Base-by-base conservation (phyloP, 2,329 filamentous ascomycete genomes). In the Botrytis deweyae region DNA sequence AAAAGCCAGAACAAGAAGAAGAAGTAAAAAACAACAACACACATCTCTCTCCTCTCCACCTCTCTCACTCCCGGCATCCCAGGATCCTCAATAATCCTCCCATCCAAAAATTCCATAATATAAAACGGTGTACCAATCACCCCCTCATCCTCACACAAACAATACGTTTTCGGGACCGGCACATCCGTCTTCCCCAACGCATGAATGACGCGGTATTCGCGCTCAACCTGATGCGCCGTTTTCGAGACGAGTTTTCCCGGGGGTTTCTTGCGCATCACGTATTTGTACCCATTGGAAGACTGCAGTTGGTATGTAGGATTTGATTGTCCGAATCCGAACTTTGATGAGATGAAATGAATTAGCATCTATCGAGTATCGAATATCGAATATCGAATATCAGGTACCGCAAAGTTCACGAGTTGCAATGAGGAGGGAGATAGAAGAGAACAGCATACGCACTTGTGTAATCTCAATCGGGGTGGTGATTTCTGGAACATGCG, bases 241-340 rank as follows among this genome's bases (percentile, higher is more conserved):
- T 94, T 94, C 79, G 94, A 97, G 68, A 98, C 88, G 58, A 99
- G 91, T 84, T 92, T 90, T 76, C 96, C 96, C n/a, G 96, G 95
- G 0, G 96, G 96, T 85, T 98, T 98, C 88, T 99, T 98, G 82
- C 96, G 93, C 86, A 98, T 88, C 49, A 99, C 96, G 84, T 91
- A 97, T 81, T 91, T 90, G 78, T 86, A 83, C 70, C 90, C 89
- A 81, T 90, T 87, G 77, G 89, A 86, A 70, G 90, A 90, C 25
- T 91, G 97, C 80, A 98, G 87, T 80, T 95, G 93, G 84, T 98
- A 99, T 3, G 96, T 99, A 63, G 96, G 96, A 82, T 98, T 99
- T 74, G 94, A 97, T 84, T 98, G 96, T 75, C 96, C 96, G 82
- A 97, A 98, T 79, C 95, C 94, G 82, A 98, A 99, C 93, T 98